phyloP scores from a whole-genome alignment of 257 asterid genomes.

The Solanum etuberosum region DNA sequence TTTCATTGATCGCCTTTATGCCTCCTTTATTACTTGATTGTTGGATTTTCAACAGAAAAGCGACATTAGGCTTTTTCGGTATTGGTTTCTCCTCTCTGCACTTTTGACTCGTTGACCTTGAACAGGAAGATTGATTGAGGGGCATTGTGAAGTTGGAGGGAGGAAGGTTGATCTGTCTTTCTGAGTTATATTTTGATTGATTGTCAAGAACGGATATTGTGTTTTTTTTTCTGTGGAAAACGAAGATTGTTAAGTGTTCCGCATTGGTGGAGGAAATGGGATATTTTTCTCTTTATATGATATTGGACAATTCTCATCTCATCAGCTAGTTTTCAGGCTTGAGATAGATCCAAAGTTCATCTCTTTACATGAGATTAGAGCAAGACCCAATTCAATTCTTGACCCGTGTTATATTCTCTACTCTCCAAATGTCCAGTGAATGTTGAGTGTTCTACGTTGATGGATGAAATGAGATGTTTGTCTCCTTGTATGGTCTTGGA shows the following conservation, averaged over 20 bases:
- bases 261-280: not conserved
- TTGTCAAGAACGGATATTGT: not conserved
- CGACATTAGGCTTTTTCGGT: not conserved
- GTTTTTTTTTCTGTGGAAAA: no score
- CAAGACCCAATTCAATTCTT: no score
- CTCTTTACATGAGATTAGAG: not conserved
- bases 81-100: not conserved
- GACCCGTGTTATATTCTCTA: no score
- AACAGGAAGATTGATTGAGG: not conserved
- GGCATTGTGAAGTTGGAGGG: not conserved
- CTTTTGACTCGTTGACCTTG: not conserved
- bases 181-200: not conserved
- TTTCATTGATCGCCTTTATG: not conserved
- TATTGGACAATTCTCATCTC: not conserved
- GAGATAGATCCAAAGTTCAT: not conserved
- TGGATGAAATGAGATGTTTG: no score
- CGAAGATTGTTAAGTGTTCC: no score
- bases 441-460: no score
- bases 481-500: not conserved
- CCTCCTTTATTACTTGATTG: not conserved
- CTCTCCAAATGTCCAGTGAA: no score
- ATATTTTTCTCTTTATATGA: not conserved
- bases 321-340: not conserved
- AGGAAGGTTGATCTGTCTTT: not conserved
- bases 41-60: not conserved